Base-by-base conservation (phyloP, 495 filamentous ascomycete genomes). In the Podospora didyma region DNA sequence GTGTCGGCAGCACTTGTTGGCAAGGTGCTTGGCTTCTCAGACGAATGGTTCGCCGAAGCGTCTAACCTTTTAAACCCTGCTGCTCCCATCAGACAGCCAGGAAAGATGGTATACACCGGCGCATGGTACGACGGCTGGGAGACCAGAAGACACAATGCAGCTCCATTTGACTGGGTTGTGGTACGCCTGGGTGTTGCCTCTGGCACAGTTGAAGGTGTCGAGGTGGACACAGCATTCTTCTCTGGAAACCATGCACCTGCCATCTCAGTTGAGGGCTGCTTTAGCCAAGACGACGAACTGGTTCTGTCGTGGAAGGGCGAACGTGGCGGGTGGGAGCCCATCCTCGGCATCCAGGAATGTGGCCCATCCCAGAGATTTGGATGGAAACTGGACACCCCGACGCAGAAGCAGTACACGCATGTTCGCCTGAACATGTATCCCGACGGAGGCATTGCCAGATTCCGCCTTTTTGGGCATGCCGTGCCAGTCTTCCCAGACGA, bases 121-220 rank as follows among this genome's bases (percentile, higher is more conserved):
- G 89, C 90, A 21, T 97, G 92, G 92, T 96, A 92, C 69, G 92
- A 97, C 67, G 92, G 92, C 22, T 96, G 92, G 92, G 92, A 97
- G 70, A 96, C 91, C 2, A 81, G 92, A 16, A 78, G 92, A 47
- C 92, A 96, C 75, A 97, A 97, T 69, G 72, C 79, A 0, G 77
- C 83, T 23, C 80, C 83, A 3, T 90, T 86, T 60, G 92, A 97
- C 72, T 96, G 88, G 86, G 90, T 91, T 1, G 82, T 92, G 35
- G 84, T 96, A 49, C 77, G 79, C 49, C 83, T 96, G 4, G 92
- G 92, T 34, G 89, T 92, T 10, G 82, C 88, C 10, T 88, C 84
- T 7, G 92, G 89, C 9, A 79, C 73, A 2, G 83, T 96, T 20
- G 79, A 84, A 52, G 92, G 92, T 14, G 78, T 96, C 26, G 92